Base-by-base conservation (phyloP, 257 asterid genomes). In the Nicotiana tomentosiformis region DNA sequence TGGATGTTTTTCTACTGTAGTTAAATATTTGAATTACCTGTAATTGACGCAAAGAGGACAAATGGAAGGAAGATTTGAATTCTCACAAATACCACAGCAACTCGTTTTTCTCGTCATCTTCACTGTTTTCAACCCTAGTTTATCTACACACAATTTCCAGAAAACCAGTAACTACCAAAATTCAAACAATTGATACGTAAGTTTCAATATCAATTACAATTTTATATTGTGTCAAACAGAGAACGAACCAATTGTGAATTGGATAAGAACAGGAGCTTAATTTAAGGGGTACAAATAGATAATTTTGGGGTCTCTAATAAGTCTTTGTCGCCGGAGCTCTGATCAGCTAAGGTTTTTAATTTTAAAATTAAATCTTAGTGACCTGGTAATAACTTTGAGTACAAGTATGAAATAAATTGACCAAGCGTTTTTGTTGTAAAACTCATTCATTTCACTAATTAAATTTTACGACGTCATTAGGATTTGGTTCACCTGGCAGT, bases 21-120 rank as follows among this genome's bases (percentile, higher is more conserved):
- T 35, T 76, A 51, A 29, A 76, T 51, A 26, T 51, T 4, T 26
- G 65, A 76, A 51, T 79, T 77, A 94, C 99, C 98, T 88, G 91
- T 87, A 93, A 89, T 94, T 96, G 58, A 94, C 98, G 85, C 99
- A 96, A 79, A 84, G 53, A 49, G 94, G 82, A 82, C 99, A 96
- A 72, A 96, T 91, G 35, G 98, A 94, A 70, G 99, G 93, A 81
- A 92, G 95, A 87, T 96, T 96, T 37, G 91, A 86, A 84, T 66
- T 90, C 80, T 96, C 99, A 87, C 99, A 96, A 11, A 96, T 46
- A 70, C 92, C 97, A 87, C 99, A 96, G 86, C 89, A 53, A 78
- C 87, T 90, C 67, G 89, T 66, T 87, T 88, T 94, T 84, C 92
- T 87, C 57, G 90, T 86, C 78, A 91, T 85, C 85, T 83, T 79